Conservation (phyloP, 2,329 filamentous ascomycete genomes). For the Fusarium denticulatum region DNA sequence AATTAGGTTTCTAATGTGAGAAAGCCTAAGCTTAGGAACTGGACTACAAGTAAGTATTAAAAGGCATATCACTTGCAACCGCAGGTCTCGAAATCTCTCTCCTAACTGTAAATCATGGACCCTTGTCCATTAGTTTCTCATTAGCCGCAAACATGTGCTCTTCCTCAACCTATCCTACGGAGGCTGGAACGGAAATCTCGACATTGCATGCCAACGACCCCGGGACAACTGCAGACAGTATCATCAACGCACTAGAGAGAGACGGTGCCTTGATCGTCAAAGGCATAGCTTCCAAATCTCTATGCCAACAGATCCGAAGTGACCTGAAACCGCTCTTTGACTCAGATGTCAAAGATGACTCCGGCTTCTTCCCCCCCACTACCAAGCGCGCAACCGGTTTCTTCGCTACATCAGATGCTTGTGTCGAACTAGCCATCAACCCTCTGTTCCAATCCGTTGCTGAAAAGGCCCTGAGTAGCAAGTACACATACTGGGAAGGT, state of each 20-base stretch:
- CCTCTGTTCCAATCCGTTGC: fast-evolving
- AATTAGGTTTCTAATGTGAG: too few relatives aligned
- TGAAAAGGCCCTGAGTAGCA: fast-evolving
- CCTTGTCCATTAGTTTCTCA: too few relatives aligned
- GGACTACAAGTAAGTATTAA: too few relatives aligned
- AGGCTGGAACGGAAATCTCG: background rate
- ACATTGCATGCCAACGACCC: background rate
- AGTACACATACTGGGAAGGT: background rate
- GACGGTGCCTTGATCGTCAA: background rate
- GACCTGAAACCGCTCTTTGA: fast-evolving
- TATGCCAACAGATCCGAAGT: fast-evolving
- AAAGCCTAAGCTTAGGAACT: too few relatives aligned
- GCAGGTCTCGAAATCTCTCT: too few relatives aligned
- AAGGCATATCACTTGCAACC: too few relatives aligned
- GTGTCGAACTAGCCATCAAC: background rate
- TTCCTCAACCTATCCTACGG: background rate
- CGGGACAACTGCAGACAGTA: fast-evolving
- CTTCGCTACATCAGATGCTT: background rate
- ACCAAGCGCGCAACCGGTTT: background rate
- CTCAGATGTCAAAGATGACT: background rate
- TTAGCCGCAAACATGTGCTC: fast-evolving
- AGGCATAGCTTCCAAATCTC: background rate
- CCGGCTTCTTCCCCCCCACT: background rate
- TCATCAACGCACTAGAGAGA: background rate
- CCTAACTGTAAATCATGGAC: too few relatives aligned